Conservation (phyloP, 1,284 basidiomycete species). For the Abortiporus biennis region DNA sequence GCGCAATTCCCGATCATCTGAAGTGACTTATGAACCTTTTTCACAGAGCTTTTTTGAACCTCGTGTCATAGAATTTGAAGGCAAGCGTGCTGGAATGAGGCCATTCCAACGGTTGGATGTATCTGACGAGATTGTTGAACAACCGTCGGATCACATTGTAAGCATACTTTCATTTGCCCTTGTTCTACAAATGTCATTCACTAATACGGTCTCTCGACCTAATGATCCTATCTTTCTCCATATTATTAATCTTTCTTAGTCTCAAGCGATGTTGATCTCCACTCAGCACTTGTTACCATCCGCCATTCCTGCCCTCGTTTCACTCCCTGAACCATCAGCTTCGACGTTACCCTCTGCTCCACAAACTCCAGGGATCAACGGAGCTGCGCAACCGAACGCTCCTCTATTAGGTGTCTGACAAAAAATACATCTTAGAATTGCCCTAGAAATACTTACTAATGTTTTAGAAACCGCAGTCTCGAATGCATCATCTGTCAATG, state of each 20-base stretch:
- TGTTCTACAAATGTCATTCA: conserved; percentile 2
- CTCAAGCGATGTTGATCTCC: conserved; percentile 80
- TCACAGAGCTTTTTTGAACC: conserved; percentile 87
- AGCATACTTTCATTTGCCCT: conserved; percentile 19
- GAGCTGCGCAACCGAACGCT: conserved; percentile 13
- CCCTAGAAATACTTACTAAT: no score
- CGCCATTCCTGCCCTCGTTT: conserved; percentile 13
- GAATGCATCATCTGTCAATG: not conserved
- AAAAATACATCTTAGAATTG: no score
- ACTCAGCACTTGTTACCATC: conserved; percentile 74
- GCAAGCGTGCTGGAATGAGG: conserved; percentile 53
- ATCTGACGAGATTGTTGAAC: conserved; percentile 69
- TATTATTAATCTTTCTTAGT: conserved; percentile 34
- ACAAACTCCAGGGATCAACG: conserved; percentile 14
- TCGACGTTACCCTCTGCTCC: conserved; percentile 18
- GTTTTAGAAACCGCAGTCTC: not conserved
- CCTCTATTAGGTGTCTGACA: no score
- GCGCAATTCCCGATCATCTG: not conserved
- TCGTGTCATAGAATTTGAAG: conserved; percentile 84
- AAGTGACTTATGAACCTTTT: not conserved
- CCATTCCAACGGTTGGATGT: conserved; percentile 48
- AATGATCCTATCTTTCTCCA: no score
- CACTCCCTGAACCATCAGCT: conserved; percentile 16
- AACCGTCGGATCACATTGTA: conserved; percentile 58
- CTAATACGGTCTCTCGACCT: conserved; percentile 1